A percentile compares a stretch with the other conserved stretches of the same genome.
phyloP scores from a whole-genome alignment of 495 filamentous ascomycete species.

The Viridothelium virens region DNA sequence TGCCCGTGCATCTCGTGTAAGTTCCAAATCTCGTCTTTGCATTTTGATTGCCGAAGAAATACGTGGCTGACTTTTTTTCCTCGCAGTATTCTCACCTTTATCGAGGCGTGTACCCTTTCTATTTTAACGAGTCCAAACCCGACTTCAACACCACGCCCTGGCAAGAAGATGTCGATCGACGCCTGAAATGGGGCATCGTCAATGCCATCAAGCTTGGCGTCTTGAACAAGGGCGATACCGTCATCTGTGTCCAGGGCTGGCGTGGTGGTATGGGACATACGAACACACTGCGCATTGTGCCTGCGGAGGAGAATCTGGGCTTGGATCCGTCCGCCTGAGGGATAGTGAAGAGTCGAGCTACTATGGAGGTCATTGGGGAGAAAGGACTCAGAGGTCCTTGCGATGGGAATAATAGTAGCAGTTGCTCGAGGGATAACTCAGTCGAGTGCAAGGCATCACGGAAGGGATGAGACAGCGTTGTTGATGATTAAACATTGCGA shows the following conservation, averaged over 20 bases:
- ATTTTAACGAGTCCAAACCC: constrained; percentile 85
- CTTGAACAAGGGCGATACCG: constrained; percentile 70
- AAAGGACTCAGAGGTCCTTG: background rate
- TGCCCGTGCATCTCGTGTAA: constrained; percentile 57
- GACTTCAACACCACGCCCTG: constrained; percentile 82
- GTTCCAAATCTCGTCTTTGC: background rate
- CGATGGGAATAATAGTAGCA: background rate
- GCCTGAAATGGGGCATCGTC: constrained; percentile 88
- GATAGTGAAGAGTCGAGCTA: constrained; percentile 1
- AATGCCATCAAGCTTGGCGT: constrained; percentile 79
- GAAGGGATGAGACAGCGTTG: background rate
- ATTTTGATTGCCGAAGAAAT: no score
- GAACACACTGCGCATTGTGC: constrained; percentile 59
- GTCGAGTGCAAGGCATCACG: background rate
- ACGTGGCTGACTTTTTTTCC: constrained; percentile 5
- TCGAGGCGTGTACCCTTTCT: constrained; percentile 95
- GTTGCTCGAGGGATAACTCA: background rate
- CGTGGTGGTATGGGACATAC: constrained; percentile 95
- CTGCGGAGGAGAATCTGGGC: constrained; percentile 37
- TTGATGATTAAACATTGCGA: background rate
- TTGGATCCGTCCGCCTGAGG: constrained; percentile 31
- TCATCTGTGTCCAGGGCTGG: constrained; percentile 97
- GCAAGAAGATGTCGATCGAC: constrained; percentile 97
- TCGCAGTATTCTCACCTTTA: constrained; percentile 79
- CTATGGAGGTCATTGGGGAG: background rate